Evolutionary conservation across 2,329 filamentous ascomycete genomes (phyloP), one percentile per base, ranked within the genome.

Genomic region (Lachnellula cervina): DNA sequence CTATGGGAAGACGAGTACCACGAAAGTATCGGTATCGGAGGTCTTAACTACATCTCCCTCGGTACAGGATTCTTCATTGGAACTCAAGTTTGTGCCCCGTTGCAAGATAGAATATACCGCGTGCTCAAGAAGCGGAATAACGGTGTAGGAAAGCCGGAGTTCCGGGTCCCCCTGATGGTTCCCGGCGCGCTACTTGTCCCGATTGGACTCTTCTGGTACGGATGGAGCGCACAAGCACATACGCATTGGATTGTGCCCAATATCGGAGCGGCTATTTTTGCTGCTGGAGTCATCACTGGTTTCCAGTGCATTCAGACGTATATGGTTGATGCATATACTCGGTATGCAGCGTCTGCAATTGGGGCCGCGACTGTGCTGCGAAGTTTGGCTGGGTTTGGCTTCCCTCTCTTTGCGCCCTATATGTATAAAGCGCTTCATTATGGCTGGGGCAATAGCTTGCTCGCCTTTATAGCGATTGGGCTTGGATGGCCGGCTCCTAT

Each of bases 91-190:
- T 52, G 21, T 49, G 67, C 68, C 16, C 64, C 62, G 17, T 56
- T 64, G 21, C 63, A 68, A 46, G 68, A 70, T 59, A 43, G 46
- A 9, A 57, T 63, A 28, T 64, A 60, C 37, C 32, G 49, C 14
- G 23, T 42, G 5, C 51, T 63, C 14, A 62, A 63, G 45, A 45
- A 32, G 11, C 45, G 56, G 21, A 60, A 61, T 16, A 52, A 56
- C 72, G 54, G 54, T 11, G 56, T 60, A 13, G 59, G 55, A 16
- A 55, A 54, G 54, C 84, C 85, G 0, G 84, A 88, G 60, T 84
- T 80, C 62, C 80, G 84, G 14, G 73, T 84, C 0, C 83, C 83
- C 0, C 70, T 85, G 1, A 79, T 84, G 69, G 62, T 81, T 16
- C 71, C 80, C 0, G 79, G 77, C 0, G 77, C 77, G 0, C 40